These are phyloP conservation scores for Miamiensis avidus DNA, from an alignment of 169 alveolate genomes.

Conservation along the genomic window DNA sequence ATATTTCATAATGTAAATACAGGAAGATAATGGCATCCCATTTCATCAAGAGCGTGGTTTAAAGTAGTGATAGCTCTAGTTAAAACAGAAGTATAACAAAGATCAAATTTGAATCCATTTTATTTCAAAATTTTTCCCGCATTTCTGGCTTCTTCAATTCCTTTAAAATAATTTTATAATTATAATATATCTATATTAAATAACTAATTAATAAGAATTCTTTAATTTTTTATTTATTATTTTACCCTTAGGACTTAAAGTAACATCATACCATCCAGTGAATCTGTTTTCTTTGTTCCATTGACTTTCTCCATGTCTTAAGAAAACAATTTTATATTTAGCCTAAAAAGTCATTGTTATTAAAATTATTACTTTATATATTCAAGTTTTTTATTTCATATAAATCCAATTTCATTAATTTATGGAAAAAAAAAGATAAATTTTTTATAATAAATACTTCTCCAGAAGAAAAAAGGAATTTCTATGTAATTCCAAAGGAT, in stretches of 20 bases:
- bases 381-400: not conserved
- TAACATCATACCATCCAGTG: slow-evolving; percentile 99
- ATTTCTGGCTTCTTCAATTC: slow-evolving; percentile 92
- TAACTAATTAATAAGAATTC: not conserved
- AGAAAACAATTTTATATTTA: slow-evolving; percentile 59
- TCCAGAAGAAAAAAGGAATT: not conserved
- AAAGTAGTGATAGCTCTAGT: slow-evolving; percentile 95
- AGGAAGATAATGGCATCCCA: slow-evolving; percentile 91
- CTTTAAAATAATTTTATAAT: slow-evolving; percentile 1
- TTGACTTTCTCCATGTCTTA: slow-evolving; percentile 94
- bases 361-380: no score
- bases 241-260: slow-evolving; percentile 87
- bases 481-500: not conserved
- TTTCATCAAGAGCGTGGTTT: slow-evolving; percentile 87
- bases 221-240: not conserved
- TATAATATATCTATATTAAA: not conserved
- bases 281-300: slow-evolving; percentile 97
- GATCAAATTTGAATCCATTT: slow-evolving; percentile 90
- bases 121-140: slow-evolving; percentile 93
- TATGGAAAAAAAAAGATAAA: no score
- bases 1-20: slow-evolving; percentile 39
- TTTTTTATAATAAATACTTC: no score
- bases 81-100: slow-evolving; percentile 95
- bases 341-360: not conserved
- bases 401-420: not conserved